phyloP scores from a whole-genome alignment of 208 protist genomes.

The Vickermania ingenoplastis region DNA sequence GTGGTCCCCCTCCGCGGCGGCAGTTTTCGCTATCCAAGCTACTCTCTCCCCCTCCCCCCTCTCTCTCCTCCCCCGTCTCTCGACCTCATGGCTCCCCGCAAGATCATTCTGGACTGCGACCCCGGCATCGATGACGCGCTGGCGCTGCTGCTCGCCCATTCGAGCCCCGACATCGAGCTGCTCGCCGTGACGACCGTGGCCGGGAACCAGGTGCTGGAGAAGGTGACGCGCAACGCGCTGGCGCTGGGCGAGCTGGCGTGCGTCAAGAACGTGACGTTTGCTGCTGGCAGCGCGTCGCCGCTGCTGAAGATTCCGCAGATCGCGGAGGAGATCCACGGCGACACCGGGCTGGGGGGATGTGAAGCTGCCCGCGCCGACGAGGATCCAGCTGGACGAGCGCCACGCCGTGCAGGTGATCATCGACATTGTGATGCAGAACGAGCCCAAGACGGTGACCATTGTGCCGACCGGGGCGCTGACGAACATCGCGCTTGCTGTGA shows the following conservation, averaged over 20 bases:
- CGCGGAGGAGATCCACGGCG: slow-evolving; percentile 59
- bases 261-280: slow-evolving; percentile 27
- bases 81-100: no score
- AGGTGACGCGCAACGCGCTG: slow-evolving; percentile 56
- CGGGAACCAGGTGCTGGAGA: slow-evolving; percentile 75
- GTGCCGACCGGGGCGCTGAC: slow-evolving; percentile 64
- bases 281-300: slow-evolving; percentile 28
- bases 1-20: no score
- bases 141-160: slow-evolving; percentile 56
- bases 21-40: no score
- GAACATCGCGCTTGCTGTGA: slow-evolving; percentile 71
- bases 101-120: slow-evolving; percentile 79
- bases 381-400: slow-evolving; percentile 20
- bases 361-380: slow-evolving; percentile 11
- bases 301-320: slow-evolving; percentile 23
- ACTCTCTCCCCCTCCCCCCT: no score
- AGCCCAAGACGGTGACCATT: slow-evolving; percentile 41
- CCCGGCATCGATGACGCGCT: slow-evolving; percentile 78
- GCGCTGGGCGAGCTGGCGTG: slow-evolving; percentile 28
- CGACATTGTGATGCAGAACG: slow-evolving; percentile 39
- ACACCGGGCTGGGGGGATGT: slow-evolving; percentile 53
- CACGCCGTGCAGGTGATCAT: slow-evolving; percentile 51
- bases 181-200: slow-evolving; percentile 65
- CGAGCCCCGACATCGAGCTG: slow-evolving; percentile 50
- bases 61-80: no score